Percentiles rank a stretch among this genome's conserved stretches.
Evolutionary conservation across 2,329 filamentous ascomycete species (phyloP).

Genomic region (Aspergillus sp.): DNA sequence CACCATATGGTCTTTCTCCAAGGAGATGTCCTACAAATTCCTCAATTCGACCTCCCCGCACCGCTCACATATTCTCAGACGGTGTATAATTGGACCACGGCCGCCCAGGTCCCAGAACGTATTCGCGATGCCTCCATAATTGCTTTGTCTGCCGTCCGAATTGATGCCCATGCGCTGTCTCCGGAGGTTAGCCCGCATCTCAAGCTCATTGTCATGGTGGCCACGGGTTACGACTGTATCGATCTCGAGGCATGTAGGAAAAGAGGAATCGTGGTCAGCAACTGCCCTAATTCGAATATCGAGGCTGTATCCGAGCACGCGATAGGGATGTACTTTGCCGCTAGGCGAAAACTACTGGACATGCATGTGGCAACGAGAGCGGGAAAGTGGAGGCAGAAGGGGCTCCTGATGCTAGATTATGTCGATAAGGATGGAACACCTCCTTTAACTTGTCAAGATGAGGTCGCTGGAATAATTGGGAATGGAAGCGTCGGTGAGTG

Average conservation of each 20-base stretch:
- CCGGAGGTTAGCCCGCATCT: slow-evolving; percentile 50
- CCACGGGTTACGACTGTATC: slow-evolving; percentile 54
- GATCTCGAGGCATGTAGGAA: slow-evolving; percentile 50
- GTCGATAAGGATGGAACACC: slow-evolving; percentile 35
- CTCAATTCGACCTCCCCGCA: slow-evolving; percentile 49
- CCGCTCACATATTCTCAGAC: slow-evolving; percentile 40
- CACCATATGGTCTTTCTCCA: slow-evolving; percentile 56
- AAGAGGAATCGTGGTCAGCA: slow-evolving; percentile 52
- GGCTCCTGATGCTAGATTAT: slow-evolving; percentile 39
- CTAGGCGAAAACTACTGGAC: slow-evolving; percentile 47
- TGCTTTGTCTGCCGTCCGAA: slow-evolving; percentile 43
- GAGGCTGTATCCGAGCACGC: slow-evolving; percentile 57
- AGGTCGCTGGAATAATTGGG: slow-evolving; percentile 55
- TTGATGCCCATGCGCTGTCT: slow-evolving; percentile 44
- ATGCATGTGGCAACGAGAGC: slow-evolving; percentile 42
- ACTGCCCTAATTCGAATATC: slow-evolving; percentile 54
- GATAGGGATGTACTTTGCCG: slow-evolving; percentile 54
- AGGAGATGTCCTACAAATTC: slow-evolving; percentile 46
- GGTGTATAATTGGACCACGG: slow-evolving; percentile 40
- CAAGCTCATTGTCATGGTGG: slow-evolving; percentile 50
- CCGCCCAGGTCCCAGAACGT: slow-evolving; percentile 44
- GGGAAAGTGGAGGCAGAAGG: slow-evolving; percentile 47
- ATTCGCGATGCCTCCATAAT: slow-evolving; percentile 54
- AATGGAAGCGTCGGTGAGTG: slow-evolving; percentile 53
- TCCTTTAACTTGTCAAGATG: slow-evolving; percentile 53